Conservation (phyloP, 371 early-diverging fungal genomes). For the Dipsacomyces acuminosporus region DNA sequence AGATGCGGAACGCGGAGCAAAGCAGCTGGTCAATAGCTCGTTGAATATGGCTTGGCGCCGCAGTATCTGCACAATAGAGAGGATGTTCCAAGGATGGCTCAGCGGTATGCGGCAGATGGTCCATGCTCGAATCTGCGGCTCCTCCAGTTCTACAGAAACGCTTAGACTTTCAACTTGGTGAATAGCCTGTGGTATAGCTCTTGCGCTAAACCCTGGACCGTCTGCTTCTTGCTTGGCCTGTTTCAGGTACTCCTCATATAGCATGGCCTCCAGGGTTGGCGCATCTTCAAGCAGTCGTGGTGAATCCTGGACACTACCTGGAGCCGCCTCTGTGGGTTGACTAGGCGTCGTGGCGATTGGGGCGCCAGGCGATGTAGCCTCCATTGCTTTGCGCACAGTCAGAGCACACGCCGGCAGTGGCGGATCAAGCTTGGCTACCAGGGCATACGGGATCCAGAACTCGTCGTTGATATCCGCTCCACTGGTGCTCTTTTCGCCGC, state of each 20-base stretch:
- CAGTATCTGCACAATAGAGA: conserved; percentile 18
- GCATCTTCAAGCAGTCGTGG: conserved; percentile 40
- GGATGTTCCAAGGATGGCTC: conserved; percentile 5
- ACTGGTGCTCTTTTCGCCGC: background rate
- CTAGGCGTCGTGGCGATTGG: background rate
- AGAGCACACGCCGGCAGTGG: conserved; percentile 31
- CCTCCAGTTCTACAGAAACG: conserved; percentile 9
- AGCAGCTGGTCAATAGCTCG: conserved; percentile 34
- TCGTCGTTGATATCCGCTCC: conserved; percentile 1
- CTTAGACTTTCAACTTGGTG: background rate
- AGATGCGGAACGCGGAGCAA: background rate
- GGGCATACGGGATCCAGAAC: conserved; percentile 27
- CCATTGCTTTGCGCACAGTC: conserved; percentile 34
- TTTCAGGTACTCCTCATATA: background rate
- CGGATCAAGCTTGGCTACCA: conserved; percentile 24
- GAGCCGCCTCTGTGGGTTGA: background rate
- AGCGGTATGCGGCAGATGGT: conserved; percentile 25
- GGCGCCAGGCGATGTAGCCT: conserved; percentile 1
- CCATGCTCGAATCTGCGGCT: conserved; percentile 44
- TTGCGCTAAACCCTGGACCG: background rate
- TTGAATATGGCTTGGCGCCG: conserved; percentile 43
- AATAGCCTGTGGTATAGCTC: background rate
- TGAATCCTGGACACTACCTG: conserved; percentile 10
- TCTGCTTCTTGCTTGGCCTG: background rate
- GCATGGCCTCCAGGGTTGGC: conserved; percentile 29